Evolutionary conservation across 306 rosid species (phyloP).

Genomic region (Acacia confusa): DNA sequence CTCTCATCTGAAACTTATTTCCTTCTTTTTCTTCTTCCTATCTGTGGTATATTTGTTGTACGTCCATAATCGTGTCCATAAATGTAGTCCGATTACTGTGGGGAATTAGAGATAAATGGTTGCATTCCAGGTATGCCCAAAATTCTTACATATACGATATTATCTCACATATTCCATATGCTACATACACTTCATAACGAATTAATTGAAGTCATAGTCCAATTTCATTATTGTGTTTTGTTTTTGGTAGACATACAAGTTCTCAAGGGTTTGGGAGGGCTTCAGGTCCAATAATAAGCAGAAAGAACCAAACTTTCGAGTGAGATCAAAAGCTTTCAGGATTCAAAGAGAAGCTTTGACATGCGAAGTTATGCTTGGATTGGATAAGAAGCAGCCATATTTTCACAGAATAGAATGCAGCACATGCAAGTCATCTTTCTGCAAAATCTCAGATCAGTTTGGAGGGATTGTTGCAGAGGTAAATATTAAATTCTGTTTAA

Average conservation of each 20-base stretch:
- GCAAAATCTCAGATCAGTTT: conserved; percentile 52
- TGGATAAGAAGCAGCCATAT: conserved; percentile 47
- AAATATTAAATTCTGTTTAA: not conserved
- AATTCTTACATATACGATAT: no score
- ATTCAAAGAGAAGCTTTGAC: conserved; percentile 40
- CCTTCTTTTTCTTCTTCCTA: no score
- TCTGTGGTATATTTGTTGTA: no score
- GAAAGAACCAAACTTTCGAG: conserved; percentile 53
- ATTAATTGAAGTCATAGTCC: no score
- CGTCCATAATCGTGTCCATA: no score
- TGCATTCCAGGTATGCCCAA: no score
- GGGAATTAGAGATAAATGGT: no score
- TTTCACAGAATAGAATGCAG: conserved; percentile 49
- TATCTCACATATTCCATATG: no score
- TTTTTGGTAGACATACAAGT: conserved; percentile 42
- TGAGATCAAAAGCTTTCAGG: conserved; percentile 34
- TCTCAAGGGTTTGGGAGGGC: conserved; percentile 64
- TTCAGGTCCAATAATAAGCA: conserved; percentile 42
- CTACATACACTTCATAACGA: no score
- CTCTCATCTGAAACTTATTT: no score
- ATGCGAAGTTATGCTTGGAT: conserved; percentile 49
- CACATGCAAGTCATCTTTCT: conserved; percentile 39
- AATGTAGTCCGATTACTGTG: no score
- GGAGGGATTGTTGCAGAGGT: conserved; percentile 68
- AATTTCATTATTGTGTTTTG: not conserved